These are phyloP conservation scores for Pseudogymnoascus sp. DNA, from an alignment of 2,329 filamentous ascomycete species.

Conservation along the genomic window DNA sequence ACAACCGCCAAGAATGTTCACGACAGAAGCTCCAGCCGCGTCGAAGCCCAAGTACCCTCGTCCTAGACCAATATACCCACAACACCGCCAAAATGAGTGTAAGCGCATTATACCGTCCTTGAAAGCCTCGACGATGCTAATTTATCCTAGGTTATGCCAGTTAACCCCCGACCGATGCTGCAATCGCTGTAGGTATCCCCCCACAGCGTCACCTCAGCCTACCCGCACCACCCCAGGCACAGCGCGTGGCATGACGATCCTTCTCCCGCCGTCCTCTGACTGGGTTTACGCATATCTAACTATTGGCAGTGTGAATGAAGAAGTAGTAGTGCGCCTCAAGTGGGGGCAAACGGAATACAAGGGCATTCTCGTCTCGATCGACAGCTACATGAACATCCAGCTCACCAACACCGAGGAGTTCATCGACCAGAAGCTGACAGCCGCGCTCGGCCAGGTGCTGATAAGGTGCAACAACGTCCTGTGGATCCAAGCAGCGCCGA, in stretches of 20 bases:
- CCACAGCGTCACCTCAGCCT: constrained; percentile 7
- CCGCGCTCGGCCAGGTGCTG: constrained; percentile 79
- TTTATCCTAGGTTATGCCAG: constrained; percentile 66
- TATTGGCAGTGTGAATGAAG: constrained; percentile 67
- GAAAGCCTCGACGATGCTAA: constrained; percentile 18
- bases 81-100: constrained; percentile 32
- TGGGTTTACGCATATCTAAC: background rate
- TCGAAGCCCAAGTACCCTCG: constrained; percentile 17
- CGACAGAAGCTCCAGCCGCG: constrained; percentile 16
- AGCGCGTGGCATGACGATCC: background rate
- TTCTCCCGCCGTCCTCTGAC: background rate
- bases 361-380: constrained; percentile 82
- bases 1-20: constrained; percentile 20
- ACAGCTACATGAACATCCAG: constrained; percentile 99
- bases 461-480: constrained; percentile 98
- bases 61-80: background rate
- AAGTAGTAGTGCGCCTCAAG: constrained; percentile 88
- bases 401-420: constrained; percentile 86
- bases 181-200: constrained; percentile 67
- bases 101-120: constrained; percentile 14
- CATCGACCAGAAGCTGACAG: constrained; percentile 79
- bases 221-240: background rate
- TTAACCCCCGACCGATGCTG: constrained; percentile 96
- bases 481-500: constrained; percentile 65
- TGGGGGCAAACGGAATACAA: constrained; percentile 99